Conservation (phyloP, 1,284 basidiomycete species). For the Ustilago loliicola region DNA sequence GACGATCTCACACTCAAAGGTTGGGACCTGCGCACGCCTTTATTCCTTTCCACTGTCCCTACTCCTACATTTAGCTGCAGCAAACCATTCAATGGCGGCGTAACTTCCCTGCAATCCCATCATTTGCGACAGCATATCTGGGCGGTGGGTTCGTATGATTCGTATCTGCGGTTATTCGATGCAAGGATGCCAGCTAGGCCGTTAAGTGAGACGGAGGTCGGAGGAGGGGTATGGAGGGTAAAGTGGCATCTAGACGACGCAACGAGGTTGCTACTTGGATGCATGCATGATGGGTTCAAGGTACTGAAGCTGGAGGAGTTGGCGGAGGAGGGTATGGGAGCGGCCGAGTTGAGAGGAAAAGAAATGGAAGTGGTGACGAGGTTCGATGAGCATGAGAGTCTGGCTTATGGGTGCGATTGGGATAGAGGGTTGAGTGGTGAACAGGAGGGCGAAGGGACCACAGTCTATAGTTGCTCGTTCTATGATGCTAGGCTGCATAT, state of each 20-base stretch:
- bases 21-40: conserved; percentile 80
- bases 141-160: conserved; percentile 95
- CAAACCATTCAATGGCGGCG: conserved; percentile 88
- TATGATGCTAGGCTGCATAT: conserved; percentile 89
- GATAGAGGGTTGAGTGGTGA: conserved; percentile 71
- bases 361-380: conserved; percentile 72
- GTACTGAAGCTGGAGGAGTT: conserved; percentile 42
- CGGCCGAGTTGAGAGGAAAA: conserved; percentile 31
- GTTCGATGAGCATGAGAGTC: conserved; percentile 83
- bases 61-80: conserved; percentile 78
- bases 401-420: conserved; percentile 98
- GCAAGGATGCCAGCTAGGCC: conserved; percentile 78
- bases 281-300: conserved; percentile 98
- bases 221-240: conserved; percentile 94
- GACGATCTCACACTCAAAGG: conserved; percentile 90
- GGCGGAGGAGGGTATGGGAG: conserved; percentile 7
- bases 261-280: conserved; percentile 82
- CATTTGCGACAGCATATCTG: conserved; percentile 83
- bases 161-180: conserved; percentile 85
- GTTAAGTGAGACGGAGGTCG: conserved; percentile 78
- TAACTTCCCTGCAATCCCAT: conserved; percentile 90
- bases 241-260: conserved; percentile 87
- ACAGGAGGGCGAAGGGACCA: conserved; percentile 70
- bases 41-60: conserved; percentile 21
- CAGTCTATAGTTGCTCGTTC: conserved; percentile 93